Base-by-base conservation (phyloP, 2,329 filamentous ascomycete genomes). In the Stachybotrys chlorohalonatus region DNA sequence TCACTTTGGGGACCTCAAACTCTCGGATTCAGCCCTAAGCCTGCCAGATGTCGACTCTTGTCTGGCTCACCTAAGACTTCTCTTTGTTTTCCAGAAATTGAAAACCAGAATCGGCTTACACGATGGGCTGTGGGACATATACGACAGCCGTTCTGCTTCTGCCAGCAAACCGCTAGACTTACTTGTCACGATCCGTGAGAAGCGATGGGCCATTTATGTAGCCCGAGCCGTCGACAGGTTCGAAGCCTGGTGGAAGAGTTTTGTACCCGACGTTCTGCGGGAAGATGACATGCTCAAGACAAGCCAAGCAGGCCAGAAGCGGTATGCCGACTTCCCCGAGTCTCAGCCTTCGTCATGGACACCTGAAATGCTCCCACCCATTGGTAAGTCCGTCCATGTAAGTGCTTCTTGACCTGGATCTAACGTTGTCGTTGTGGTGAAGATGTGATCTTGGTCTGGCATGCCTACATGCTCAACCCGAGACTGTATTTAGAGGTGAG, bases 391-490 rank as follows among this genome's bases (percentile, higher is more conserved):
- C 31, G 1, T 36, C 17, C 6, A 9, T 42, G 4, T 4, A 24
- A 24, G 24, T 42, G 36, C 36, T 42, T 42, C 36, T 9, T 42
- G 36, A 24, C 4, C 24, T 4, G 36, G 36, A 31, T 11, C 1
- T 49, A 2, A 5, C 9, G 6, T 60, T 60, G 24, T 60, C 32
- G 6, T 2, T 5, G 3, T 1, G 0, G 4, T 7, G 42, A 65
- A 75, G 86, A 90, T 66, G 79, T 89, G 0, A 66, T 90, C 11
- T 84, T 90, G 82, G 83, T 89, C 0, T 89, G 84, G 83, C 86
- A 90, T 66, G 71, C 84, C 0, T 85, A 86, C 59, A 82, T 87
- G 75, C 75, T 90, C 1, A 89, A 89, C 56, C 86, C 86, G 0
- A 73, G 82, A 52, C 72, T 71, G 31, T 89, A 84, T 62, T 75